Percentiles rank a stretch among this genome's conserved stretches.
Conservation (phyloP, 2,329 filamentous ascomycete genomes). For the Mollisiaceae sp. region DNA sequence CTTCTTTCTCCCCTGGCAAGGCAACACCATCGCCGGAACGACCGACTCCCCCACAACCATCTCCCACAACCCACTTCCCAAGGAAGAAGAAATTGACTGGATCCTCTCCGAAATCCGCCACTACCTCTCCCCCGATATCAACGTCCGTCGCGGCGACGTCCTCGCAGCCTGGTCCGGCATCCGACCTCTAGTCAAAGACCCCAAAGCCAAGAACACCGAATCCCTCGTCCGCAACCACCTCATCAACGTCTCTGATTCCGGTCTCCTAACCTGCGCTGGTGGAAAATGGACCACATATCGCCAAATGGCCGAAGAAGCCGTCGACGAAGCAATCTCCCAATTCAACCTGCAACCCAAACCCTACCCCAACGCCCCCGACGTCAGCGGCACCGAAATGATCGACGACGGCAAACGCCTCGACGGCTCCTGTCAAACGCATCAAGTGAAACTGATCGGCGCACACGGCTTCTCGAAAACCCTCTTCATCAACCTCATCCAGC, state of each 20-base stretch:
- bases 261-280: constrained; percentile 82
- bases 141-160: constrained; percentile 84
- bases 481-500: constrained; percentile 94
- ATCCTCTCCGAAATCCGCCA: constrained; percentile 83
- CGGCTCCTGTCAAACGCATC: constrained; percentile 82
- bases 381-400: constrained; percentile 71
- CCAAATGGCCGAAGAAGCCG: constrained; percentile 90
- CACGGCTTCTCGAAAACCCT: constrained; percentile 89
- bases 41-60: constrained; percentile 81
- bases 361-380: constrained; percentile 64
- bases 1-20: constrained; percentile 93
- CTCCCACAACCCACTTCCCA: constrained; percentile 73
- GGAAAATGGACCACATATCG: constrained; percentile 95
- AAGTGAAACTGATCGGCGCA: constrained; percentile 79
- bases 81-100: constrained; percentile 86
- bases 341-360: constrained; percentile 67
- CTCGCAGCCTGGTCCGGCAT: constrained; percentile 90
- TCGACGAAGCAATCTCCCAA: constrained; percentile 76
- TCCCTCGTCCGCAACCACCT: constrained; percentile 88
- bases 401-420: constrained; percentile 74
- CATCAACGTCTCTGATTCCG: constrained; percentile 78
- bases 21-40: constrained; percentile 88
- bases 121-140: constrained; percentile 84
- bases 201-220: constrained; percentile 83
- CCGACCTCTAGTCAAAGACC: constrained; percentile 83